phyloP scores from a whole-genome alignment of 257 asterid genomes.

The Solanum peruvianum region DNA sequence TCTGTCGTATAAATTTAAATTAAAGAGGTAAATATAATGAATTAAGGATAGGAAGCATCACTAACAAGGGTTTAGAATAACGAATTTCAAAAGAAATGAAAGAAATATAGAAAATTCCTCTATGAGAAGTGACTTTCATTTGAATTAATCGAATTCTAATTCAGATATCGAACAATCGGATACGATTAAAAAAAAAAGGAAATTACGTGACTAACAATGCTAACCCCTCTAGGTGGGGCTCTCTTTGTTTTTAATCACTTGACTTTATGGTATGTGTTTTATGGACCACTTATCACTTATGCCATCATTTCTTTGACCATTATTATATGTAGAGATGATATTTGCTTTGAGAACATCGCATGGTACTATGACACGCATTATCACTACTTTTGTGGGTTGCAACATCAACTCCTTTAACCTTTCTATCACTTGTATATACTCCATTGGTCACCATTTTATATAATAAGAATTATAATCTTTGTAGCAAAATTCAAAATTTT shows the following conservation, averaged over 20 bases:
- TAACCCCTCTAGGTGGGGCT: background rate
- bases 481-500: background rate
- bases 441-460: background rate
- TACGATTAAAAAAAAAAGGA: too few relatives aligned
- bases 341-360: background rate
- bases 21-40: background rate
- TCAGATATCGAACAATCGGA: too few relatives aligned
- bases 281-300: background rate
- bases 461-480: too few relatives aligned
- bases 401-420: background rate
- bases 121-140: too few relatives aligned
- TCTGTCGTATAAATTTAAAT: background rate
- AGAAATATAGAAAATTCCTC: too few relatives aligned
- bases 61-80: background rate
- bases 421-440: background rate
- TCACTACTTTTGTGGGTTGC: background rate
- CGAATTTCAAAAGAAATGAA: background rate
- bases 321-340: background rate
- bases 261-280: background rate
- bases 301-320: constrained; percentile 1
- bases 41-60: background rate
- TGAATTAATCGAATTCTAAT: accelerated
- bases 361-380: background rate
- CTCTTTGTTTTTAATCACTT: background rate
- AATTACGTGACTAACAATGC: background rate